phyloP scores from a whole-genome alignment of 352 stramenopile species.

The Hyaloperonospora arabidopsidis region DNA sequence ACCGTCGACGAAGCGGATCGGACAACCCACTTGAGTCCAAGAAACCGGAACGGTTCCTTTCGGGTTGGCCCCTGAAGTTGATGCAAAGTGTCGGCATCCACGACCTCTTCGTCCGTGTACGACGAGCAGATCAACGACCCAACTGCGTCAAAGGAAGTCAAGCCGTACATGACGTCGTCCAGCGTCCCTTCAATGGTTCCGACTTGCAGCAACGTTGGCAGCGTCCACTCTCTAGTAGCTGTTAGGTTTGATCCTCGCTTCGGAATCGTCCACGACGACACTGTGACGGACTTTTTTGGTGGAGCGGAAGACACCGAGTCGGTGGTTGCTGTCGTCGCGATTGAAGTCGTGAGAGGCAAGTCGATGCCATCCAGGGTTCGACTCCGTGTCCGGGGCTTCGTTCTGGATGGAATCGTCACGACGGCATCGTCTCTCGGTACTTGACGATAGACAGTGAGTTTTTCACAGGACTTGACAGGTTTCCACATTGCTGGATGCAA shows the following conservation, averaged over 20 bases:
- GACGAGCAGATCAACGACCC: constrained; percentile 27
- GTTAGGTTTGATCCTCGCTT: constrained; percentile 9
- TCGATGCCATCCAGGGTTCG: constrained; percentile 22
- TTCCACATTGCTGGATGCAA: constrained; percentile 36
- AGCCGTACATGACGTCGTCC: constrained; percentile 46
- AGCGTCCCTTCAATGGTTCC: constrained; percentile 39
- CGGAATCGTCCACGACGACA: constrained; percentile 10
- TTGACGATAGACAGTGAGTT: constrained; percentile 34
- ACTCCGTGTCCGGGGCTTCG: constrained; percentile 24
- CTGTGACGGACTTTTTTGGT: constrained; percentile 16
- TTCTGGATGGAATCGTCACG: constrained; percentile 10
- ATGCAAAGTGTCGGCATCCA: constrained; percentile 34
- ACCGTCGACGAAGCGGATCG: constrained; percentile 23
- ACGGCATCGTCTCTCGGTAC: constrained; percentile 16
- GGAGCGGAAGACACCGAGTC: constrained; percentile 16
- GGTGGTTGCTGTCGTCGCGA: background rate
- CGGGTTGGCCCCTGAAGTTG: constrained; percentile 29
- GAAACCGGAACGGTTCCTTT: constrained; percentile 36
- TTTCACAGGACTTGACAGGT: constrained; percentile 34
- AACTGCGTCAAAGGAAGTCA: constrained; percentile 18
- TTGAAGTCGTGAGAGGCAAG: constrained; percentile 1
- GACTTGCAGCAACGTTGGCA: constrained; percentile 33
- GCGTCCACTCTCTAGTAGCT: constrained; percentile 19
- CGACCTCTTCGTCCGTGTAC: constrained; percentile 27
- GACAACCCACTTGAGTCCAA: constrained; percentile 40